Percentiles rank a stretch among this genome's conserved stretches.
phyloP scores from a whole-genome alignment of 331 rosid species.

The Pyrus hybrid region DNA sequence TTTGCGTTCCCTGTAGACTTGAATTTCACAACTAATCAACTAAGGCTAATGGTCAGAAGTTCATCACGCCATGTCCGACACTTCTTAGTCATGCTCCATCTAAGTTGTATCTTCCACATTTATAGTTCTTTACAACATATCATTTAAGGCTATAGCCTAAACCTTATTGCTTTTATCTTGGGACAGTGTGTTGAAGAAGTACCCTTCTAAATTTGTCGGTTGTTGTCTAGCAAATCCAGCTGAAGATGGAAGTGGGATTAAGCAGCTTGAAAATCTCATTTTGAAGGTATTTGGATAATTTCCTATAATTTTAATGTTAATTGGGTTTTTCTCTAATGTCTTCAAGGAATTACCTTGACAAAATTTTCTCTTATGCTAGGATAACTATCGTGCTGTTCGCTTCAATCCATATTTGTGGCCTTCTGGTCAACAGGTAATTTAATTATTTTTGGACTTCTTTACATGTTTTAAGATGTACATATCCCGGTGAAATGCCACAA shows the following conservation, averaged over 20 bases:
- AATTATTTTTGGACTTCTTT: not conserved
- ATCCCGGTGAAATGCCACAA: not conserved
- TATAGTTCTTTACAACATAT: not conserved
- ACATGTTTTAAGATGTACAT: not conserved
- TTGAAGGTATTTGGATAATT: slow-evolving; percentile 43
- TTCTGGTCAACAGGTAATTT: slow-evolving; percentile 57
- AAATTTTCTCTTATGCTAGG: slow-evolving; percentile 36
- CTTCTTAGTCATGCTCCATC: not conserved
- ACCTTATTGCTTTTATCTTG: not conserved
- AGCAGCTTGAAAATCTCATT: slow-evolving; percentile 64
- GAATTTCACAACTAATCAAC: not conserved
- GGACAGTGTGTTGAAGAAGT: slow-evolving; percentile 67
- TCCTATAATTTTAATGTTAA: not conserved
- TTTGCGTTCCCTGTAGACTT: not conserved
- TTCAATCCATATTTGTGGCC: slow-evolving; percentile 96
- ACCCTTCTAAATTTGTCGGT: slow-evolving; percentile 77
- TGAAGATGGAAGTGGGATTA: slow-evolving; percentile 49
- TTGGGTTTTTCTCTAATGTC: not conserved
- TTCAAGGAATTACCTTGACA: slow-evolving; percentile 6
- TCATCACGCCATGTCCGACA: not conserved
- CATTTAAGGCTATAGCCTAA: not conserved
- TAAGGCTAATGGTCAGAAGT: not conserved
- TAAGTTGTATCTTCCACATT: not conserved
- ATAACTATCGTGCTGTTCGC: slow-evolving; percentile 72
- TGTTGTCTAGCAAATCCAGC: slow-evolving; percentile 93